These are phyloP conservation scores for Xylariaceae sp. DNA, from an alignment of 2,329 filamentous ascomycete species.

Conservation along the genomic window DNA sequence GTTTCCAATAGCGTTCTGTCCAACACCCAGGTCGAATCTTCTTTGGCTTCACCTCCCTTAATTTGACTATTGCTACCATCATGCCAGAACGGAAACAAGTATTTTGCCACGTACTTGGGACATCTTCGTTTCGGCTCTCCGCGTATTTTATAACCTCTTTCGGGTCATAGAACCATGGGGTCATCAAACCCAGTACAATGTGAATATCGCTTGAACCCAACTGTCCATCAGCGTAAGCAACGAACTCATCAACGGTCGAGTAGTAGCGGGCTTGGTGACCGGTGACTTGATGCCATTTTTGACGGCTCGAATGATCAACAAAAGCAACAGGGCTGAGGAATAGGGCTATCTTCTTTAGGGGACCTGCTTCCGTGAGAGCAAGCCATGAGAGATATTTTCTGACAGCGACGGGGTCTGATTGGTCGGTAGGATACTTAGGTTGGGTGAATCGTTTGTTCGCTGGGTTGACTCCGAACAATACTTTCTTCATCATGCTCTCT, in stretches of 20 bases:
- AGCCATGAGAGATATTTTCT: constrained; percentile 17
- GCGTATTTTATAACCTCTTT: constrained; percentile 2
- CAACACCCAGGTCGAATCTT: too few species aligned
- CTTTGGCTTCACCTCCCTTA: background rate
- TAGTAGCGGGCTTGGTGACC: constrained; percentile 18
- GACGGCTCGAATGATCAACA: constrained; percentile 9
- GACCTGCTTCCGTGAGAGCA: constrained; percentile 5
- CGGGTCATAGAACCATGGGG: constrained; percentile 19
- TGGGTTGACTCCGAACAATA: constrained; percentile 15
- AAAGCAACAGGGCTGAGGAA: constrained; percentile 19
- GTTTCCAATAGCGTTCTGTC: background rate
- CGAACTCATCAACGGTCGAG: constrained; percentile 16
- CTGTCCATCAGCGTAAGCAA: constrained; percentile 11
- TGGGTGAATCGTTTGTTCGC: background rate
- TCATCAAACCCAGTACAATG: constrained; percentile 15
- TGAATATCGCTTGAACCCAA: constrained; percentile 2
- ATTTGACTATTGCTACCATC: constrained; percentile 8
- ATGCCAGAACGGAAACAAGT: constrained; percentile 16
- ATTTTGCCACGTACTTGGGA: constrained; percentile 13
- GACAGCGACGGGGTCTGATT: constrained; percentile 3
- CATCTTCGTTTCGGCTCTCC: background rate
- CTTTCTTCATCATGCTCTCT: constrained; percentile 3
- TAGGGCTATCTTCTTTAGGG: constrained; percentile 5
- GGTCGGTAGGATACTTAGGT: constrained; percentile 10
- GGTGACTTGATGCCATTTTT: constrained; percentile 15